Evolutionary conservation across 2,329 filamentous ascomycete species (phyloP).

Genomic region (Sarocladiaceae sp.): DNA sequence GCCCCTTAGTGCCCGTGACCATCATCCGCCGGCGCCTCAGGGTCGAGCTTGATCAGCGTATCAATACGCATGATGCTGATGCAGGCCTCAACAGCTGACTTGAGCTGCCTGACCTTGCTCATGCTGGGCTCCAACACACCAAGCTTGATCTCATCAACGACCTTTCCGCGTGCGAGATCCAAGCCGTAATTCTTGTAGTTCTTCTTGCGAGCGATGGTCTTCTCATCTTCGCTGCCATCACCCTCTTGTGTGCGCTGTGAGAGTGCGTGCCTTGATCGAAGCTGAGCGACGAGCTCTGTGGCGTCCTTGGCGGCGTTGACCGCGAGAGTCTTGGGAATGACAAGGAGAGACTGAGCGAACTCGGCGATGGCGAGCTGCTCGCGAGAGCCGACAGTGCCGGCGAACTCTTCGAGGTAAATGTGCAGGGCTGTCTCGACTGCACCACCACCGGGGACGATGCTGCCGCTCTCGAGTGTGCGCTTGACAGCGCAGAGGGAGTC

Average conservation of each 20-base stretch:
- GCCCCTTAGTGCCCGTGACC: slow-evolving; percentile 73
- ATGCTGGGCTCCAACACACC: slow-evolving; percentile 95
- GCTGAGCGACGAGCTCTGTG: slow-evolving; percentile 90
- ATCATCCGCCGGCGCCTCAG: slow-evolving; percentile 73
- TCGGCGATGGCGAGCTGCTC: slow-evolving; percentile 98
- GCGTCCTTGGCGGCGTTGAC: slow-evolving; percentile 97
- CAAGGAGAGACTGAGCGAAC: slow-evolving; percentile 89
- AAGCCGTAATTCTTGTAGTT: slow-evolving; percentile 98
- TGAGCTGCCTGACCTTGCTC: slow-evolving; percentile 97
- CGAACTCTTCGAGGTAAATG: slow-evolving; percentile 98
- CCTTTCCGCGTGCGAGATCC: slow-evolving; percentile 82
- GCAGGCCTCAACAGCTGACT: slow-evolving; percentile 97
- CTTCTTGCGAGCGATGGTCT: slow-evolving; percentile 87
- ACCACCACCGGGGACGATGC: slow-evolving; percentile 92
- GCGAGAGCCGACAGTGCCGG: slow-evolving; percentile 91
- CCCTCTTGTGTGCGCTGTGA: slow-evolving; percentile 88
- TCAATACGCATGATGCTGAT: slow-evolving; percentile 99
- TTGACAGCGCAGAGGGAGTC: slow-evolving; percentile 97
- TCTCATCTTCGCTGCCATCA: slow-evolving; percentile 81
- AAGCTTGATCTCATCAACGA: slow-evolving; percentile 89
- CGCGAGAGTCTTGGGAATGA: slow-evolving; percentile 93
- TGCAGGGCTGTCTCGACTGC: slow-evolving; percentile 98
- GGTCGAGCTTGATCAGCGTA: slow-evolving; percentile 96
- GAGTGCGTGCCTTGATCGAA: slow-evolving; percentile 88
- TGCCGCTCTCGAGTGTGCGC: slow-evolving; percentile 92